Base-by-base conservation (phyloP, 2,329 filamentous ascomycete genomes). In the Calonectria henricotiae region DNA sequence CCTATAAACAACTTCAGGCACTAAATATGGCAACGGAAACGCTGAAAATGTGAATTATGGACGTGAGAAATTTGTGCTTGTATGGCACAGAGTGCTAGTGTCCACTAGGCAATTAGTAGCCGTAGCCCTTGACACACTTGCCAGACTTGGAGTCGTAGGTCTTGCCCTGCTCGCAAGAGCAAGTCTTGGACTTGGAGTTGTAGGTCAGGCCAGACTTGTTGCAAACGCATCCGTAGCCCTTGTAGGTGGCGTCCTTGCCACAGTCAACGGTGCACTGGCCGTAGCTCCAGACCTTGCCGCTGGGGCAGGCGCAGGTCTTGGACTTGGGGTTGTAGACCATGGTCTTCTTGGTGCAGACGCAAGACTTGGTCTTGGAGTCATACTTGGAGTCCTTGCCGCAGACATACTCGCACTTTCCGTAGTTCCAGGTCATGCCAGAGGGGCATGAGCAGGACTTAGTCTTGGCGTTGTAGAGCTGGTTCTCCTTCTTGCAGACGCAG, bases 401-500 rank as follows among this genome's bases (percentile, higher is more conserved):
- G 37, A 41, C 27, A 37, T 61, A 61, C 23, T 25, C 23, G 25
- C 55, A 61, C 55, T 61, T 61, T 23, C 39, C 37, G 23, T 44
- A 41, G 15, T 2, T 32, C 37, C 27, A 74, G 58, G 47, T 68
- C 58, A 62, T 67, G 1, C 70, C 71, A 1, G 63, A 7, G 70
- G 75, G 74, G 70, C 74, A 75, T 27, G 39, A 54, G 60, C 73
- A 75, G 35, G 55, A 70, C 73, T 75, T 75, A 63, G 23, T n/a
- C 37, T 73, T 39, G 61, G 69, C 62, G 73, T 75, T 23, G 43
- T 69, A 75, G 20, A 68, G 64, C 67, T 75, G 71, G 65, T 60
- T 64, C 12, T 69, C 30, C 54, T 74, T 76, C 67, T 75, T 74
- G 70, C 74, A 75, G 46, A 75, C 74, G 7, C 74, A 75, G 12